These are phyloP conservation scores for Ramaria rubella DNA, from an alignment of 768 basidiomycete genomes.

Conservation along the genomic window DNA sequence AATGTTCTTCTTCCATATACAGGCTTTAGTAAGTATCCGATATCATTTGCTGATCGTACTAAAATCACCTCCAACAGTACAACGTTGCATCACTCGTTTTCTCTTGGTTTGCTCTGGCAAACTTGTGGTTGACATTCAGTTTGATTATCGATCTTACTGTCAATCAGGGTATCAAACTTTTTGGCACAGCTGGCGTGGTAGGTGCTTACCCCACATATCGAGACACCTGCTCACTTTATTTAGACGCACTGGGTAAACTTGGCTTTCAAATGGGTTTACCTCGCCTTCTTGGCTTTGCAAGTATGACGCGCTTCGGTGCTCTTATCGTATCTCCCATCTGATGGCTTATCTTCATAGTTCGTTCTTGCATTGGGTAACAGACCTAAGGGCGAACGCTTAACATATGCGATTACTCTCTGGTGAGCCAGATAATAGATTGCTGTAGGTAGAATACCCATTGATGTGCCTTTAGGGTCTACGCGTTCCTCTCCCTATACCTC, in stretches of 20 bases:
- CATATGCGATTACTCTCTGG: constrained; percentile 71
- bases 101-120: constrained; percentile 90
- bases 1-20: constrained; percentile 96
- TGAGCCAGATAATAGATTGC: constrained; percentile 23
- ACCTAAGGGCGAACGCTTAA: constrained; percentile 79
- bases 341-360: constrained; percentile 33
- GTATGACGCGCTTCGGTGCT: constrained; percentile 23
- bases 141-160: constrained; percentile 90
- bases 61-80: constrained; percentile 45
- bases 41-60: neutral
- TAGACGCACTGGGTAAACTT: constrained; percentile 89
- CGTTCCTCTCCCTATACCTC: constrained; percentile 75
- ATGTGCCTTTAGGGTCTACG: constrained; percentile 60
- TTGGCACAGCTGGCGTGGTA: constrained; percentile 67
- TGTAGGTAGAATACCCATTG: neutral
- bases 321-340: neutral
- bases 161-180: constrained; percentile 42
- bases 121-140: constrained; percentile 91
- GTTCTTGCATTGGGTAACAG: constrained; percentile 72
- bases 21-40: constrained; percentile 62
- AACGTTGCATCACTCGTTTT: constrained; percentile 81
- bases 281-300: constrained; percentile 77
- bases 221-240: neutral
- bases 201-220: constrained; percentile 23
- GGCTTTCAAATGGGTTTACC: constrained; percentile 79